A percentile compares a stretch with the other conserved stretches of the same genome.
Evolutionary conservation across 768 basidiomycete species (phyloP).

Genomic region (Lanmaoa pseudosensibilis): DNA sequence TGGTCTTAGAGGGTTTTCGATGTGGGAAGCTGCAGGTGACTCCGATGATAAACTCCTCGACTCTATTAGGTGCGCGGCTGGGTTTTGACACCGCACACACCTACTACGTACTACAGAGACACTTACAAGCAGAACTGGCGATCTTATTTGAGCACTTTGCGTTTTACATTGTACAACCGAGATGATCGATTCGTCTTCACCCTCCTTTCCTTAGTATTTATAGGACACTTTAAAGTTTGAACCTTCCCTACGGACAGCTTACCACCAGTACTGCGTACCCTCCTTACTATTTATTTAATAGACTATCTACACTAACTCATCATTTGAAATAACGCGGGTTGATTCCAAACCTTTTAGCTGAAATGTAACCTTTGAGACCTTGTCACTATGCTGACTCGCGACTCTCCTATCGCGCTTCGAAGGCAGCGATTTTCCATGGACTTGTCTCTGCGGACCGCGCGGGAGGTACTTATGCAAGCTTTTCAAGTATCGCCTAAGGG

Average conservation of each 20-base stretch:
- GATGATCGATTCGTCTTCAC: background rate
- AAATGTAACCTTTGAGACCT: background rate
- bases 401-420: background rate
- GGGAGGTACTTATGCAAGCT: background rate
- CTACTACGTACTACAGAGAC: background rate
- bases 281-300: background rate
- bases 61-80: conserved; percentile 39
- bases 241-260: background rate
- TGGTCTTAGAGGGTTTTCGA: conserved; percentile 60
- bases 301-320: background rate
- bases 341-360: background rate
- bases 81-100: background rate
- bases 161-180: background rate
- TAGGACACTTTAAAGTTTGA: too few relatives aligned
- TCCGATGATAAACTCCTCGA: conserved; percentile 57
- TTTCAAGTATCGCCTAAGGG: background rate
- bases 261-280: background rate
- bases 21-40: conserved; percentile 73
- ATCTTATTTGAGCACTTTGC: background rate
- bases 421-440: background rate
- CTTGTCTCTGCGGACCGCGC: too few relatives aligned
- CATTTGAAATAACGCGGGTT: background rate
- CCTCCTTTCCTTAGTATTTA: too few relatives aligned
- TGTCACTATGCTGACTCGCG: background rate
- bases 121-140: background rate